Evolutionary conservation across 139 green algal species (phyloP).

Genomic region (Closterium sp.): DNA sequence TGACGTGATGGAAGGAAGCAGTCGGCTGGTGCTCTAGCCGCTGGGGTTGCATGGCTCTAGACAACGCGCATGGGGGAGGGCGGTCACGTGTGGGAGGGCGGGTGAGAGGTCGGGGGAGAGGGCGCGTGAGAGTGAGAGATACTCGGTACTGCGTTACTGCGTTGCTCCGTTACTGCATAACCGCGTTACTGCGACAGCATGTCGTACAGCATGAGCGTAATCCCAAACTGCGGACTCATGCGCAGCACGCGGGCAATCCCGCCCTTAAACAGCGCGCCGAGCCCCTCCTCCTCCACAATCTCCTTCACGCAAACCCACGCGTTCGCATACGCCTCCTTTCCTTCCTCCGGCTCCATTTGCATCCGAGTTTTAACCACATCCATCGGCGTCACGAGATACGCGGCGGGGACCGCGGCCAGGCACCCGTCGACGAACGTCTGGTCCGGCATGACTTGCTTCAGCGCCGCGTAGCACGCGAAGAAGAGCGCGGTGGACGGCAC

Average conservation of each 20-base stretch:
- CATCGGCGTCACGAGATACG: constrained; percentile 34
- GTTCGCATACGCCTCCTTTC: neutral
- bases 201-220: constrained; percentile 32
- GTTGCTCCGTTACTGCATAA: too few species aligned
- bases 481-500: constrained; percentile 21
- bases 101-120: too few species aligned
- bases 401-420: constrained; percentile 22
- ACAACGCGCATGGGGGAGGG: too few species aligned
- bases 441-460: constrained; percentile 14
- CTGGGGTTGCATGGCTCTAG: too few species aligned
- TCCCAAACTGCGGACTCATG: constrained; percentile 30
- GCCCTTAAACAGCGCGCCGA: constrained; percentile 29
- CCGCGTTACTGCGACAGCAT: neutral
- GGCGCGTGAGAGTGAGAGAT: too few species aligned
- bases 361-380: constrained; percentile 43
- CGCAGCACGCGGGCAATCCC: constrained; percentile 15
- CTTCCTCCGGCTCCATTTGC: constrained; percentile 7
- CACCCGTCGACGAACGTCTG: constrained; percentile 5
- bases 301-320: neutral
- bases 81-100: too few species aligned
- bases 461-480: constrained; percentile 23
- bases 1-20: too few species aligned
- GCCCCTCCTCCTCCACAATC: constrained; percentile 26
- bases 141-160: too few species aligned
- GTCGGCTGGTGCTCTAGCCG: too few species aligned